These are phyloP conservation scores for Exserohilum turcica DNA, from an alignment of 2,329 filamentous ascomycete species.

Conservation along the genomic window DNA sequence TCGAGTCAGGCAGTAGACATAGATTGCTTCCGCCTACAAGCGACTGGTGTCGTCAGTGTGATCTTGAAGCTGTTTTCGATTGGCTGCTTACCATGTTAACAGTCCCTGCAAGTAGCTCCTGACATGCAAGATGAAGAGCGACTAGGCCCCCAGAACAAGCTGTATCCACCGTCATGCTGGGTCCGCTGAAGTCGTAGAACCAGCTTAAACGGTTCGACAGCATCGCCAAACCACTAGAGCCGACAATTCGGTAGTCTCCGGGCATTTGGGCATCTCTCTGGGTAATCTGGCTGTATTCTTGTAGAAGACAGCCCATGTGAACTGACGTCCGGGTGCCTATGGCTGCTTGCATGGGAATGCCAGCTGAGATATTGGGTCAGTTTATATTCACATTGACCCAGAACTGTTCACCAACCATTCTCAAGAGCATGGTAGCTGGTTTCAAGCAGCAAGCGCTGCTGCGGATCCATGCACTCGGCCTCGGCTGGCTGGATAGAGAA, in stretches of 20 bases:
- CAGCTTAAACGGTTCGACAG: slow-evolving; percentile 28
- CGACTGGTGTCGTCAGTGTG: slow-evolving; percentile 3
- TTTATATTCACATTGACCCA: background rate
- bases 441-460: slow-evolving; percentile 34
- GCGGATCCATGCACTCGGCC: slow-evolving; percentile 33
- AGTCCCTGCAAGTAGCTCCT: slow-evolving; percentile 15
- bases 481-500: slow-evolving; percentile 27
- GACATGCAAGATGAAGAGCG: slow-evolving; percentile 30
- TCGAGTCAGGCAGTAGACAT: slow-evolving; percentile 17
- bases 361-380: slow-evolving; percentile 10
- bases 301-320: slow-evolving; percentile 20
- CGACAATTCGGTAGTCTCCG: slow-evolving; percentile 13
- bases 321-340: slow-evolving; percentile 27
- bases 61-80: too few species aligned
- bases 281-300: slow-evolving; percentile 18
- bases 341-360: slow-evolving; percentile 19
- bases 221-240: slow-evolving; percentile 16
- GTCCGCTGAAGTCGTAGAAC: slow-evolving; percentile 34
- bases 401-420: slow-evolving; percentile 15
- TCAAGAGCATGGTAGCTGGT: slow-evolving; percentile 37
- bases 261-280: slow-evolving; percentile 17
- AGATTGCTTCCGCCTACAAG: slow-evolving; percentile 23
- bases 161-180: slow-evolving; percentile 34
- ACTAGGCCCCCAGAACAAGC: slow-evolving; percentile 35
- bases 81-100: slow-evolving; percentile 16